Percentiles rank a stretch among this genome's conserved stretches.
phyloP scores from a whole-genome alignment of 345 rosid species.

The Carallia pectinifolia region DNA sequence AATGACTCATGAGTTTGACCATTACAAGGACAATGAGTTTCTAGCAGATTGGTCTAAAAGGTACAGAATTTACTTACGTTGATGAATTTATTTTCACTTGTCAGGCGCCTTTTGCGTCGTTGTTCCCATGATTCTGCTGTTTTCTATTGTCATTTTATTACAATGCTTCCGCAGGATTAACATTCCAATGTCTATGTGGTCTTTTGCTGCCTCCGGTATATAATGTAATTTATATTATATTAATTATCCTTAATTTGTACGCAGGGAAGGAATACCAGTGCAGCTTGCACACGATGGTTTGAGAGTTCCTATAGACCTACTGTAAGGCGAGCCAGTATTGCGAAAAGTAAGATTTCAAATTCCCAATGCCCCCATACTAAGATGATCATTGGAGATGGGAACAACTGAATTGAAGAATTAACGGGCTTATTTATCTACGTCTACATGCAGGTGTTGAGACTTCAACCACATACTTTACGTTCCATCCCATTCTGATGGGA shows the following conservation, averaged over 20 bases:
- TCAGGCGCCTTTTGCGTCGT: background rate
- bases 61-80: slow-evolving; percentile 27
- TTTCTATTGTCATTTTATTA: background rate
- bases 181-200: too few relatives aligned
- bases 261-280: slow-evolving; percentile 89
- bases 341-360: background rate
- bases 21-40: slow-evolving; percentile 73
- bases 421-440: background rate
- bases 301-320: slow-evolving; percentile 69
- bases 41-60: slow-evolving; percentile 82
- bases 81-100: background rate
- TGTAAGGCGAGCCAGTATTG: slow-evolving; percentile 14
- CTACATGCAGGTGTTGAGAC: background rate
- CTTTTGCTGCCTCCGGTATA: too few relatives aligned
- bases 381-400: too few relatives aligned
- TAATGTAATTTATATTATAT: background rate
- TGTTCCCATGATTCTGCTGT: background rate
- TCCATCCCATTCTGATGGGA: background rate
- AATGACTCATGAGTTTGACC: slow-evolving; percentile 95
- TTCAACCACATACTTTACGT: background rate
- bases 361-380: too few relatives aligned
- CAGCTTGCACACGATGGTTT: slow-evolving; percentile 89
- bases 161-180: too few relatives aligned
- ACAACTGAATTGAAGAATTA: too few relatives aligned
- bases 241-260: slow-evolving; percentile 1